A percentile compares a stretch with the other conserved stretches of the same genome.
These are phyloP conservation scores for Sporothrix variecibatus DNA, from an alignment of 2,329 filamentous ascomycete genomes.

Conservation along the genomic window DNA sequence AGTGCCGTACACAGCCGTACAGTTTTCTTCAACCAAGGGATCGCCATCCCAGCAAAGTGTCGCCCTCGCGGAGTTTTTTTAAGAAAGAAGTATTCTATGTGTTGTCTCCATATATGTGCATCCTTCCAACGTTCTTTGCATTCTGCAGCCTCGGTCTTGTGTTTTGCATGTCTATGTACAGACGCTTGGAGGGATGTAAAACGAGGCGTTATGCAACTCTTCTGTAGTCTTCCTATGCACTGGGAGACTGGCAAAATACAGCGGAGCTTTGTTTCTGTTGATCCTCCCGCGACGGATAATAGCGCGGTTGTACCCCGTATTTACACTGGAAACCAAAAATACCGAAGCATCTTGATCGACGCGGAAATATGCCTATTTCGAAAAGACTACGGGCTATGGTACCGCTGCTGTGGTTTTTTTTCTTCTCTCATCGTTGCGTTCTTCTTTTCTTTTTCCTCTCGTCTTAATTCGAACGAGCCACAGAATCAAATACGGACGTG, in stretches of 20 bases:
- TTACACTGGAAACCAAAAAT: background rate
- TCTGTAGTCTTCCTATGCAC: background rate
- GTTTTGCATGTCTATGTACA: too few relatives aligned
- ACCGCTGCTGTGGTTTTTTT: background rate
- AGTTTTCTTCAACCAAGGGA: background rate
- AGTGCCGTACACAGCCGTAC: background rate
- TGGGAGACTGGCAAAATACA: background rate
- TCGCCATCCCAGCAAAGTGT: background rate
- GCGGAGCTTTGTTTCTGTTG: slow-evolving; percentile 17
- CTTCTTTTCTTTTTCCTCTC: background rate
- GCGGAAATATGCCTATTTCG: slow-evolving; percentile 11
- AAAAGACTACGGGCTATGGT: background rate
- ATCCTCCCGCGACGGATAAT: slow-evolving; percentile 19
- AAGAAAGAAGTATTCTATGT: background rate
- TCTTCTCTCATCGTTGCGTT: too few relatives aligned
- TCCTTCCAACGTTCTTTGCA: background rate
- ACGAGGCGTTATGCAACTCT: background rate
- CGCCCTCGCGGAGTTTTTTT: background rate
- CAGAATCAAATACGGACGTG: background rate
- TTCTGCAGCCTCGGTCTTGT: background rate
- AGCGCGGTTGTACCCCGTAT: slow-evolving; percentile 13
- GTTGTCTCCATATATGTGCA: background rate
- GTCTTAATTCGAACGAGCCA: background rate
- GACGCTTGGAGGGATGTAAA: background rate
- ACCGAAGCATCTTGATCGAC: slow-evolving; percentile 15